Evolutionary conservation across 305 asterid species (phyloP).

Genomic region (Solanum chacoense): DNA sequence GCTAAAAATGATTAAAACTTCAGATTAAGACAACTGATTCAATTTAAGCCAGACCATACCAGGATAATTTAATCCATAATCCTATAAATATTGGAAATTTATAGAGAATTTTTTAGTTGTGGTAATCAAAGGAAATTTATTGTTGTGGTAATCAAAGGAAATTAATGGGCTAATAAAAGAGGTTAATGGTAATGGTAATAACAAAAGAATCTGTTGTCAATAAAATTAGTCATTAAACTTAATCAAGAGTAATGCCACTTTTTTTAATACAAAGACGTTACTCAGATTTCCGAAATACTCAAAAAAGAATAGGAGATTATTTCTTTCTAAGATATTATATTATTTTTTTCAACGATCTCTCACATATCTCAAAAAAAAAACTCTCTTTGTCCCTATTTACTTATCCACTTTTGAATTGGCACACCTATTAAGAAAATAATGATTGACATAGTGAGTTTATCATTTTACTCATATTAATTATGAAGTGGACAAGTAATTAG

Average conservation of each 20-base stretch:
- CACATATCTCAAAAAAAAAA: neutral
- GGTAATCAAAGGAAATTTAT: neutral
- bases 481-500: too few species aligned
- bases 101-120: neutral
- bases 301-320: neutral
- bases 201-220: neutral
- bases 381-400: too few species aligned
- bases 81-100: neutral
- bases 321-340: neutral
- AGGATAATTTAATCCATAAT: neutral
- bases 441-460: too few species aligned
- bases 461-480: too few species aligned
- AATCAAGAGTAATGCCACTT: neutral
- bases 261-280: neutral
- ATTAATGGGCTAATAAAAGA: neutral
- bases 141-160: neutral
- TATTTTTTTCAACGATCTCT: neutral
- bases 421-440: too few species aligned
- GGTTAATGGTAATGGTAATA: neutral
- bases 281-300: neutral
- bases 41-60: neutral
- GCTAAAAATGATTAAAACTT: slow-evolving; percentile 10
- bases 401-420: too few species aligned
- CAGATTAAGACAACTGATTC: neutral
- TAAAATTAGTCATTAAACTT: neutral